These are phyloP conservation scores for Ophiostoma pallidulum DNA, from an alignment of 2,329 filamentous ascomycete species.

Conservation along the genomic window DNA sequence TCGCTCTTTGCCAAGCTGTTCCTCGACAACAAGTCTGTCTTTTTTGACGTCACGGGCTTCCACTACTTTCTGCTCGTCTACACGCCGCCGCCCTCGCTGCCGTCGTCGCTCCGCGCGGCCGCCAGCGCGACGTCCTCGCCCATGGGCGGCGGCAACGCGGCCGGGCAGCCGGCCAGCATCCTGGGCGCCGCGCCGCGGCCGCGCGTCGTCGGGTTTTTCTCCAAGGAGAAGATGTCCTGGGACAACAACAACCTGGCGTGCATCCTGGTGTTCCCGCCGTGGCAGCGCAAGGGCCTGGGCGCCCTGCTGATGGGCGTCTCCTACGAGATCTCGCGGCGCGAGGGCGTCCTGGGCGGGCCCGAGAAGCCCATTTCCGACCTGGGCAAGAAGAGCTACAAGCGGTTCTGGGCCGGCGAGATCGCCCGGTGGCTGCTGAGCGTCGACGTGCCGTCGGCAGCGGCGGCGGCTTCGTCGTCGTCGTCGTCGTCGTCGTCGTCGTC, in stretches of 20 bases:
- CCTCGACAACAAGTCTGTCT: conserved; percentile 95
- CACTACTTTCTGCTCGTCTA: conserved; percentile 89
- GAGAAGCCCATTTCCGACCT: conserved; percentile 88
- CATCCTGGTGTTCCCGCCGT: conserved; percentile 91
- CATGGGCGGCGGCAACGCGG: conserved; percentile 3
- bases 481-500: background rate
- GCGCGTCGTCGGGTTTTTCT: conserved; percentile 85
- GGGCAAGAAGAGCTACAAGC: conserved; percentile 69
- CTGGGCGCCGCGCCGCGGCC: conserved; percentile 11
- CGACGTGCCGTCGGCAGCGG: conserved; percentile 27
- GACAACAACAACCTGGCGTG: conserved; percentile 97
- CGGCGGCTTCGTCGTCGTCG: background rate
- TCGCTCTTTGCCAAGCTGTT: conserved; percentile 96
- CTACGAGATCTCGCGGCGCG: conserved; percentile 80
- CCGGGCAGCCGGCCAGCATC: conserved; percentile 1
- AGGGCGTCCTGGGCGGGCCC: conserved; percentile 78
- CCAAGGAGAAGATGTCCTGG: conserved; percentile 98
- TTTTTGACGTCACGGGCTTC: conserved; percentile 92
- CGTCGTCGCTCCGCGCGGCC: conserved; percentile 4
- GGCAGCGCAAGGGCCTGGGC: conserved; percentile 83
- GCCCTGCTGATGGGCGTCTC: conserved; percentile 84
- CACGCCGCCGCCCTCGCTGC: conserved; percentile 37
- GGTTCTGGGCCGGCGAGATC: conserved; percentile 81
- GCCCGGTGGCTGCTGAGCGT: conserved; percentile 54
- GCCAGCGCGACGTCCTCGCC: conserved; percentile 10